Evolutionary conservation across 108 stramenopile species (phyloP).

Genomic region (Nitzschia putrida): DNA sequence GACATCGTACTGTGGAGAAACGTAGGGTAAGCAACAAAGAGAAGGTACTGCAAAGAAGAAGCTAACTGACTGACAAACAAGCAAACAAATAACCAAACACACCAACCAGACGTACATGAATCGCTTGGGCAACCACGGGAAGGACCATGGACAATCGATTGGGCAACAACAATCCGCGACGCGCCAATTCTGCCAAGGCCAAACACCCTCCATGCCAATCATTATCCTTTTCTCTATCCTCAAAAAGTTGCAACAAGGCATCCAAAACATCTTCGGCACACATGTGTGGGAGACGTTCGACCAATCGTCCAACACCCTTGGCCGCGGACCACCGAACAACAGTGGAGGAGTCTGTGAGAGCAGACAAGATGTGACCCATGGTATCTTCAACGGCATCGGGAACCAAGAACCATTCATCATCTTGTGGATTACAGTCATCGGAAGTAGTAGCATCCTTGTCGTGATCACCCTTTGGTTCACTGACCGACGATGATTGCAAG

Average conservation of each 20-base stretch:
- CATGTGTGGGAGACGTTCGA: constrained; percentile 85
- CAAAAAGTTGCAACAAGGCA: constrained; percentile 77
- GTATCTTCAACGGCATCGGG: constrained; percentile 96
- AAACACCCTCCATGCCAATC: constrained; percentile 98
- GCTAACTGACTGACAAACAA: not conserved
- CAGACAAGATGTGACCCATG: constrained; percentile 84
- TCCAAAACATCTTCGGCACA: constrained; percentile 97
- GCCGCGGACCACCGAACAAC: constrained; percentile 98
- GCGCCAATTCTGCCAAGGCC: constrained; percentile 92
- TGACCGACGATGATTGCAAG: constrained; percentile 24
- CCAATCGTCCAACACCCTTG: constrained; percentile 95
- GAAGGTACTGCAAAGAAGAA: not conserved
- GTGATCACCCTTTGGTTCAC: not conserved
- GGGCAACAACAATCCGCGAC: constrained; percentile 95
- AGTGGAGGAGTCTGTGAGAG: constrained; percentile 84
- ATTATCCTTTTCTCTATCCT: constrained; percentile 77
- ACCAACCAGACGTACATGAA: constrained; percentile 30
- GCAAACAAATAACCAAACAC: not conserved
- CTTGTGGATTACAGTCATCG: constrained; percentile 3
- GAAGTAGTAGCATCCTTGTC: not conserved
- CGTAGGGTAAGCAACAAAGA: not conserved
- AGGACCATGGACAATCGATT: constrained; percentile 77
- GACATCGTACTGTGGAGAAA: constrained; percentile 79
- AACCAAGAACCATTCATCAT: constrained; percentile 59
- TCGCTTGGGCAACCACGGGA: constrained; percentile 81